Conservation (phyloP, 495 filamentous ascomycete species). For the Penicillium bovifimosum region DNA sequence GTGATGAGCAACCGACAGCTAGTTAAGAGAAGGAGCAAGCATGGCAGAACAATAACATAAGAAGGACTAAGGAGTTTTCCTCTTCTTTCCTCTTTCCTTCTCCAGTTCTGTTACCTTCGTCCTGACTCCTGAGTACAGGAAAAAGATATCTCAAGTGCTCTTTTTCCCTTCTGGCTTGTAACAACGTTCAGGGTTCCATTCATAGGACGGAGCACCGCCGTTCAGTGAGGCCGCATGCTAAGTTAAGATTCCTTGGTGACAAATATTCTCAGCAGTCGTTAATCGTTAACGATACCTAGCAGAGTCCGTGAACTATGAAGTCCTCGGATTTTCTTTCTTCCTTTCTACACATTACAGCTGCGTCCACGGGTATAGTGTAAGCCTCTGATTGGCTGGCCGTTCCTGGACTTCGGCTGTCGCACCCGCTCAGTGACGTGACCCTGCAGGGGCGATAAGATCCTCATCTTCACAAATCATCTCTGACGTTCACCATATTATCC, state of each 20-base stretch:
- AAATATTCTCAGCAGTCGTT: neutral
- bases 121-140: too few species aligned
- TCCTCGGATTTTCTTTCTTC: neutral
- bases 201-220: neutral
- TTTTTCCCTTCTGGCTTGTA: too few species aligned
- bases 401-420: neutral
- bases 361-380: too few species aligned
- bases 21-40: too few species aligned
- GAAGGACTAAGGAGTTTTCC: too few species aligned
- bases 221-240: neutral
- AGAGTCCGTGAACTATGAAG: neutral
- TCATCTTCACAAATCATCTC: neutral
- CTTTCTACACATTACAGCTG: neutral
- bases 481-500: neutral
- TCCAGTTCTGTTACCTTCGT: too few species aligned
- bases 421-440: slow-evolving; percentile 6
- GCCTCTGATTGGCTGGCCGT: neutral
- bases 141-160: too few species aligned
- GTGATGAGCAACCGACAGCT: too few species aligned
- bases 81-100: too few species aligned
- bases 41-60: too few species aligned
- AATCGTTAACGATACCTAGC: neutral
- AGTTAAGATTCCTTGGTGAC: neutral
- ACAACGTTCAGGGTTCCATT: neutral
- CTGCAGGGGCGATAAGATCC: neutral